Evolutionary conservation across 345 rosid genomes (phyloP).

Genomic region (Populus davidiana): DNA sequence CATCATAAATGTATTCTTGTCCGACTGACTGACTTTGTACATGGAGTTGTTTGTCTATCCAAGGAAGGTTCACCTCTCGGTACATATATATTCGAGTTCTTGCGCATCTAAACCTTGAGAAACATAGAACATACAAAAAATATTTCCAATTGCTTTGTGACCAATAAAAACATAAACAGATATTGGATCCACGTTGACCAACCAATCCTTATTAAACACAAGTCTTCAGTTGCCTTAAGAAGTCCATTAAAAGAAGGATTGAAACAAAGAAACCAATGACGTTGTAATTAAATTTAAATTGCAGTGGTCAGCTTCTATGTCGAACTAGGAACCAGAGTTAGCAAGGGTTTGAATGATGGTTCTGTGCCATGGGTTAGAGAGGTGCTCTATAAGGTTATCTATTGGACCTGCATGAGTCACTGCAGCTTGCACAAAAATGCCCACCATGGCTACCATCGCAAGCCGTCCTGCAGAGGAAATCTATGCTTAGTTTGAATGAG

Average conservation of each 20-base stretch:
- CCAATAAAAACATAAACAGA: too few species aligned
- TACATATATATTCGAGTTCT: too few species aligned
- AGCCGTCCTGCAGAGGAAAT: constrained; percentile 53
- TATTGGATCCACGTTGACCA: too few species aligned
- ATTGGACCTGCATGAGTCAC: constrained; percentile 90
- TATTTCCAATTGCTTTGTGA: too few species aligned
- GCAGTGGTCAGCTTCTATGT: background rate
- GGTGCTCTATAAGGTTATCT: constrained; percentile 80
- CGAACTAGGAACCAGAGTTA: constrained; percentile 26
- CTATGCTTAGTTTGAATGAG: background rate
- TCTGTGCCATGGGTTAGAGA: constrained; percentile 86
- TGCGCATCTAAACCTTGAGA: too few species aligned
- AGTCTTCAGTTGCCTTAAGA: too few species aligned
- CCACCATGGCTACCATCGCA: constrained; percentile 92
- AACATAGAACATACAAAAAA: too few species aligned
- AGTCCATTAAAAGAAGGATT: background rate
- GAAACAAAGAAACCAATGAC: background rate
- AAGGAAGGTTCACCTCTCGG: too few species aligned
- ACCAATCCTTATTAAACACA: too few species aligned
- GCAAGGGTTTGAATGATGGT: constrained; percentile 79
- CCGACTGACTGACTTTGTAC: too few species aligned
- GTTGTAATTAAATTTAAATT: background rate
- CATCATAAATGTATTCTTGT: too few species aligned
- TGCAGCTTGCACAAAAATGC: constrained; percentile 80
- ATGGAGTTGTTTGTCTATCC: too few species aligned